Conservation (phyloP, 495 filamentous ascomycete species). For the Neurospora sp. region DNA sequence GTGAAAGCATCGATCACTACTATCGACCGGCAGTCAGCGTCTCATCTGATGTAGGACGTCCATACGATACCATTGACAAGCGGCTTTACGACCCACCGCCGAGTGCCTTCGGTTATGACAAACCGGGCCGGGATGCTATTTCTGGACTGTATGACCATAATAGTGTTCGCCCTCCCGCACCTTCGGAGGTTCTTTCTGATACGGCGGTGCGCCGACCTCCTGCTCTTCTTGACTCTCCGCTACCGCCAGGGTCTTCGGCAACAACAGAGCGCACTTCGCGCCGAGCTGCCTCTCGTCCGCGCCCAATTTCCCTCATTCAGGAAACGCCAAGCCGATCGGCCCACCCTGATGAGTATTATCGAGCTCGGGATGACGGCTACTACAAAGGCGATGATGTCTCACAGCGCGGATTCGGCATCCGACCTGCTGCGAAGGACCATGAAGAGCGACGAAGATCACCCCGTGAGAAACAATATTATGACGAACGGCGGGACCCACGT, state of each 20-base stretch:
- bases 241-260: background rate
- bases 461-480: constrained; percentile 18
- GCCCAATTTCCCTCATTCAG: constrained; percentile 40
- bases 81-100: constrained; percentile 49
- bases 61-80: constrained; percentile 21
- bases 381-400: constrained; percentile 31
- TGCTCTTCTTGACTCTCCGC: constrained; percentile 19
- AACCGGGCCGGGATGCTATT: constrained; percentile 31
- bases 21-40: constrained; percentile 57
- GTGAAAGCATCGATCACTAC: constrained; percentile 45
- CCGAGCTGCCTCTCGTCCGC: constrained; percentile 18
- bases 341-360: constrained; percentile 36
- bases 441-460: constrained; percentile 19
- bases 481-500: constrained; percentile 26
- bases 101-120: constrained; percentile 53
- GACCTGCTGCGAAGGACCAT: constrained; percentile 23
- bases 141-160: constrained; percentile 36
- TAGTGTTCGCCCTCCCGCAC: constrained; percentile 33
- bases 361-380: constrained; percentile 20
- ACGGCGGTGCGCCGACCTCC: constrained; percentile 23
- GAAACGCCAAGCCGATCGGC: constrained; percentile 24
- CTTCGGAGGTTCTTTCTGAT: constrained; percentile 24
- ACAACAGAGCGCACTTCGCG: constrained; percentile 4
- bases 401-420: constrained; percentile 36
- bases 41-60: constrained; percentile 45